phyloP scores from a whole-genome alignment of 2,329 filamentous ascomycete species.

The Tolypocladium endophyticum region DNA sequence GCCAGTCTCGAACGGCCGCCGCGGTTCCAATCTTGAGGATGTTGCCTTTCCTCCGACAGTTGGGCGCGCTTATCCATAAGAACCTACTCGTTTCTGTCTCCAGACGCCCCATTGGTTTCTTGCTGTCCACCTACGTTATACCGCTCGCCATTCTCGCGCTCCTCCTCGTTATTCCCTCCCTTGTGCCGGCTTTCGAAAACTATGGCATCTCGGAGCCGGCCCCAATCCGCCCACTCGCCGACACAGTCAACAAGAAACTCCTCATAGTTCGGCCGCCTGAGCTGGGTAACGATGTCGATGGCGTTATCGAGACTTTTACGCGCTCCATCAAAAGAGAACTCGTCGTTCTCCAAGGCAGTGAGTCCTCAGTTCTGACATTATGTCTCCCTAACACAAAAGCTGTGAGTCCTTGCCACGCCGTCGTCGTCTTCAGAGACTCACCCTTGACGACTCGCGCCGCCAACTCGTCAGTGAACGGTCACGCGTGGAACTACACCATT shows the following conservation, averaged over 20 bases:
- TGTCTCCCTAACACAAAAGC: conserved; percentile 17
- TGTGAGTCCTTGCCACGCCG: conserved; percentile 16
- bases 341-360: conserved; percentile 8
- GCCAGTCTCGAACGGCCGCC: no score
- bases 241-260: conserved; percentile 12
- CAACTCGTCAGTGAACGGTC: not conserved
- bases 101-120: conserved; percentile 11
- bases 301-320: conserved; percentile 13
- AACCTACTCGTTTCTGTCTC: conserved; percentile 12
- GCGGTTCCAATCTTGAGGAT: not conserved
- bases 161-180: conserved; percentile 16
- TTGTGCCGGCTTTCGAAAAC: conserved; percentile 4
- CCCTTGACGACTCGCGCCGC: conserved; percentile 9
- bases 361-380: conserved; percentile 5
- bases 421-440: conserved; percentile 18
- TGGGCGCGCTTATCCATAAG: conserved; percentile 5
- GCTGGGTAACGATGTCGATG: conserved; percentile 13
- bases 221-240: conserved; percentile 9
- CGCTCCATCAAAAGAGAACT: conserved; percentile 7
- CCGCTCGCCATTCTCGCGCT: conserved; percentile 19
- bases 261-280: conserved; percentile 12
- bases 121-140: conserved; percentile 13
- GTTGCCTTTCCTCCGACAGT: not conserved
- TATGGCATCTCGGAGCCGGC: conserved; percentile 9
- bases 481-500: conserved; percentile 19